Conservation (phyloP, 108 stramenopile genomes). For the Skeletonema marinoi region DNA sequence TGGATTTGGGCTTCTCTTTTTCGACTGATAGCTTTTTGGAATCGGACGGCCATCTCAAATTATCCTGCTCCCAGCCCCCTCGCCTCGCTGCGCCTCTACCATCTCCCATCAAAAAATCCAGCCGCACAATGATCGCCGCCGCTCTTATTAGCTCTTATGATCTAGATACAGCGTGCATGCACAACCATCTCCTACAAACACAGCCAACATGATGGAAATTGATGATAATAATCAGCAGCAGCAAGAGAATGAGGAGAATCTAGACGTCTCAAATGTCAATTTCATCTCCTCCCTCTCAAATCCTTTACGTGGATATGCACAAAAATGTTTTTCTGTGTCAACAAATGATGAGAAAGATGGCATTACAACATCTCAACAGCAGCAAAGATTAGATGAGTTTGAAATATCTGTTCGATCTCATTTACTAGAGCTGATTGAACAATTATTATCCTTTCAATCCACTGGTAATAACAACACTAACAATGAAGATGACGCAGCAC, state of each 20-base stretch:
- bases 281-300: constrained; percentile 9
- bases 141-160: too few relatives aligned
- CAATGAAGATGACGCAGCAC: neutral
- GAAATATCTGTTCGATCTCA: constrained; percentile 38
- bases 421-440: constrained; percentile 13
- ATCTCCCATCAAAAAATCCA: too few relatives aligned
- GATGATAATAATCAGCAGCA: neutral
- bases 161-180: too few relatives aligned
- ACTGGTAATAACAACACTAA: neutral
- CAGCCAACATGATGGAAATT: neutral
- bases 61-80: too few relatives aligned
- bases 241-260: neutral
- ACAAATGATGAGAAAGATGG: neutral
- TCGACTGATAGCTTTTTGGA: too few relatives aligned
- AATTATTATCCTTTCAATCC: neutral
- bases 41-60: too few relatives aligned
- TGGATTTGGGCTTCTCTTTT: too few relatives aligned
- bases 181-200: too few relatives aligned
- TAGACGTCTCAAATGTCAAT: constrained; percentile 1
- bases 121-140: too few relatives aligned
- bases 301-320: constrained; percentile 8
- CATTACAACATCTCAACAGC: neutral
- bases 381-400: constrained; percentile 16
- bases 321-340: neutral
- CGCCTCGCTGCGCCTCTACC: too few relatives aligned